Percentiles rank a stretch among this genome's conserved stretches.
phyloP scores from a whole-genome alignment of 495 filamentous ascomycete genomes.

The Hypoxylon lenormandii region DNA sequence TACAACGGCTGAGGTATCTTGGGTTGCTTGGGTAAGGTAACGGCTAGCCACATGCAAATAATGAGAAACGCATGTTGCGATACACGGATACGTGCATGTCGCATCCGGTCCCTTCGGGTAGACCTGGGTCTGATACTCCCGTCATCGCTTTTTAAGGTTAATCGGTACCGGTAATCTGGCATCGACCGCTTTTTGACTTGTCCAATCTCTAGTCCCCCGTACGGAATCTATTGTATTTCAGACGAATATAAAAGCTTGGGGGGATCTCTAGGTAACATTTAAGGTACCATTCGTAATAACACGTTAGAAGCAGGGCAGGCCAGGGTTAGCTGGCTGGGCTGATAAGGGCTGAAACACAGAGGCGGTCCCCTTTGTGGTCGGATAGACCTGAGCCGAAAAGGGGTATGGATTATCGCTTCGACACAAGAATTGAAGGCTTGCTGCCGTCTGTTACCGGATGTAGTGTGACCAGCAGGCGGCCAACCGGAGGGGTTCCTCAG shows the following conservation, averaged over 20 bases:
- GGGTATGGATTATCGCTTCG: conserved; percentile 28
- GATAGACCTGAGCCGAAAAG: conserved; percentile 33
- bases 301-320: background rate
- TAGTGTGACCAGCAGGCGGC: conserved; percentile 3
- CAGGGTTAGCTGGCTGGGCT: conserved; percentile 27
- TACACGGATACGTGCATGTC: conserved; percentile 24
- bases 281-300: conserved; percentile 3
- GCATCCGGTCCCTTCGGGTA: conserved; percentile 4
- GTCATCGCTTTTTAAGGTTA: conserved; percentile 34
- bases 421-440: conserved; percentile 3
- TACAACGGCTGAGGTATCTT: too few species aligned
- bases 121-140: conserved; percentile 8
- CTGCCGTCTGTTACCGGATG: background rate
- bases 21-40: background rate
- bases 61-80: background rate
- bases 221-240: conserved; percentile 16
- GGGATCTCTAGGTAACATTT: conserved; percentile 3
- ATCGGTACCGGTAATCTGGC: conserved; percentile 23
- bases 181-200: background rate
- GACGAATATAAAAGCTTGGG: conserved; percentile 16
- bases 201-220: background rate
- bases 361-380: conserved; percentile 29
- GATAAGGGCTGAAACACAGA: conserved; percentile 35
- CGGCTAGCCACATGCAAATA: too few species aligned
- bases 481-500: conserved; percentile 30